These are phyloP conservation scores for Amanita phalloides DNA, from an alignment of 768 basidiomycete genomes.

Conservation along the genomic window DNA sequence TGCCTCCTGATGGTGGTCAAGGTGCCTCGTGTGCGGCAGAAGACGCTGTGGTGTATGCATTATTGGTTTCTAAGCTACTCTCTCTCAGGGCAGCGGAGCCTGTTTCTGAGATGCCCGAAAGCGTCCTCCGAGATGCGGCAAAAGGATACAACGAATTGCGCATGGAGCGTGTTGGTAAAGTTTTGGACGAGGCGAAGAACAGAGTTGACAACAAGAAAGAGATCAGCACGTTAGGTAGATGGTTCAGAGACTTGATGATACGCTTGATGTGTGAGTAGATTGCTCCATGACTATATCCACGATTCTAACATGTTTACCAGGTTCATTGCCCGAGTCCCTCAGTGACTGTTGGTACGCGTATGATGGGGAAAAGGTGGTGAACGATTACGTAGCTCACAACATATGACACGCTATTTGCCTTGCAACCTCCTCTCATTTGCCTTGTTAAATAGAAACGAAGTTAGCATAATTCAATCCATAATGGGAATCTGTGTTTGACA, in stretches of 20 bases:
- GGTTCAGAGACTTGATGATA: slow-evolving; percentile 22
- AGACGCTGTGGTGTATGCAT: slow-evolving; percentile 24
- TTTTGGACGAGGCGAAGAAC: slow-evolving; percentile 22
- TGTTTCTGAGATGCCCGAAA: background rate
- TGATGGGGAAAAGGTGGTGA: slow-evolving; percentile 15
- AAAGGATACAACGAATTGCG: slow-evolving; percentile 18
- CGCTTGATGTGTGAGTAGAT: slow-evolving; percentile 20
- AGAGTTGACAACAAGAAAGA: slow-evolving; percentile 21
- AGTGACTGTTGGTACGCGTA: slow-evolving; percentile 18
- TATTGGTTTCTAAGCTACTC: slow-evolving; percentile 22
- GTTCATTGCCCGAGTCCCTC: slow-evolving; percentile 19
- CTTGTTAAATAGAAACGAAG: too few relatives aligned
- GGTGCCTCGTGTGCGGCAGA: slow-evolving; percentile 30
- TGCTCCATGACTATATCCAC: background rate
- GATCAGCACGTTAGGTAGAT: slow-evolving; percentile 18
- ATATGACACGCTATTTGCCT: background rate
- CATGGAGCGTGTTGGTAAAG: slow-evolving; percentile 19
- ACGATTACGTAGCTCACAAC: slow-evolving; percentile 12
- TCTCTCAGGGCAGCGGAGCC: background rate
- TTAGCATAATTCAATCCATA: too few relatives aligned
- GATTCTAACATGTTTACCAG: slow-evolving; percentile 8
- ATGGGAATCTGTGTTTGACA: too few relatives aligned
- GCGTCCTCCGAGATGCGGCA: background rate
- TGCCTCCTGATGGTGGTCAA: slow-evolving; percentile 32
- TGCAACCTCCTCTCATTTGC: too few relatives aligned